Evolutionary conservation across 2,329 filamentous ascomycete genomes (phyloP), one percentile per base, ranked within the genome.

Genomic region (Alternaria tenuissima): DNA sequence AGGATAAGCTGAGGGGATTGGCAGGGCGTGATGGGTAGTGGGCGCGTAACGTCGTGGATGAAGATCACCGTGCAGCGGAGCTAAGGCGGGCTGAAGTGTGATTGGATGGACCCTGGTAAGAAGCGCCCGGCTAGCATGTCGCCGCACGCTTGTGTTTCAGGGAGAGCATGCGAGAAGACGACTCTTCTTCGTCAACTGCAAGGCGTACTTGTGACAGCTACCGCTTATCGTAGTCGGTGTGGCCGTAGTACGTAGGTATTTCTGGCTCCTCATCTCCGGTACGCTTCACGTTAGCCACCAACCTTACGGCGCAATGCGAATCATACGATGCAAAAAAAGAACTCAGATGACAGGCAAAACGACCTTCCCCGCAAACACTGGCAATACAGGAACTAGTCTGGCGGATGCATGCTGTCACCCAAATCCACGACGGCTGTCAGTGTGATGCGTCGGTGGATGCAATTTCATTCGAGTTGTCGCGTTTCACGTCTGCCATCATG

Each of bases 21-120:
- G 75, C 58, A 68, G 65, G 57, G 52, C 36, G 55, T 61, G 55
- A 53, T 61, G 60, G 59, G 54, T 61, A 41, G 67, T 65, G 54
- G 74, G 74, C 75, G 75, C 70, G 71, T 78, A 71, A 68, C 66
- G 63, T 71, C 68, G 67, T 72, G 66, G 71, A 66, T 55, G 61
- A 63, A 68, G 63, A 72, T 71, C 67, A 73, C 70, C 61, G 38
- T 77, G 74, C 74, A 76, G 68, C 57, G 18, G 44, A 47, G 66
- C 62, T 64, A 65, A 61, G 59, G 51, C 16, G 46, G 16, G 49
- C 28, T 26, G 54, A 55, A 43, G 11, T 52, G 9, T 69, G 70
- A 75, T 77, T 77, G 72, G 74, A 11, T 14, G 46, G 14, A 16
- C 60, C 24, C 38, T 52, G 53, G 62, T 66, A 67, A 58, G 41